Conservation (phyloP, 805 yeast species). For the Teunomyces pallodes region DNA sequence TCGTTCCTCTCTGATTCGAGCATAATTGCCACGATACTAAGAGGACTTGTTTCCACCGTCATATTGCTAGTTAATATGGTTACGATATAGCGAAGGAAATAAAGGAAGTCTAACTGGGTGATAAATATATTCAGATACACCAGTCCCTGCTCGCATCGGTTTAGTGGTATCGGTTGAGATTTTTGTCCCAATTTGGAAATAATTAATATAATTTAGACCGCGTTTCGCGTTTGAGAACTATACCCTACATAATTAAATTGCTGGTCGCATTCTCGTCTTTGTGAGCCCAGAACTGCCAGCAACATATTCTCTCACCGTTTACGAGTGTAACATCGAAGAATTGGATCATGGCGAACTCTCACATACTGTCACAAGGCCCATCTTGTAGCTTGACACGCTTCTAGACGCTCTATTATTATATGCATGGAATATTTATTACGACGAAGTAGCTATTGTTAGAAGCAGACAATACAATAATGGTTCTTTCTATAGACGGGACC, state of each 20-base stretch:
- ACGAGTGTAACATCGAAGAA: background rate
- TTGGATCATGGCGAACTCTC: background rate
- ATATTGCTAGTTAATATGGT: background rate
- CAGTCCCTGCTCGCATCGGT: background rate
- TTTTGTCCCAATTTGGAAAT: conserved; percentile 1
- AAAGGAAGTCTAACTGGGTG: background rate
- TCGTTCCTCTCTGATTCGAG: conserved; percentile 23
- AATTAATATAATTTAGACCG: background rate
- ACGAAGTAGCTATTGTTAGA: background rate
- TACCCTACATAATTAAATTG: background rate
- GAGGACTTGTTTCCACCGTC: background rate
- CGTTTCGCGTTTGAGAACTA: background rate
- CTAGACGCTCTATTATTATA: background rate
- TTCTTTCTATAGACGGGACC: background rate
- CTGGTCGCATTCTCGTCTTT: background rate
- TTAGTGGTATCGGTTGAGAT: background rate
- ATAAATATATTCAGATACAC: background rate
- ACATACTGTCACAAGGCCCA: no score
- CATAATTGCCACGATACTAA: conserved; percentile 1
- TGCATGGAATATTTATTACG: background rate
- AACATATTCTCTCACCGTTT: background rate
- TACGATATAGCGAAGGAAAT: background rate
- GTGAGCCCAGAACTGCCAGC: background rate
- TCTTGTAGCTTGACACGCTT: background rate
- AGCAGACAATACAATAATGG: no score